Conservation (phyloP, 1,139 yeast species). For the Pneumocystis canis region DNA sequence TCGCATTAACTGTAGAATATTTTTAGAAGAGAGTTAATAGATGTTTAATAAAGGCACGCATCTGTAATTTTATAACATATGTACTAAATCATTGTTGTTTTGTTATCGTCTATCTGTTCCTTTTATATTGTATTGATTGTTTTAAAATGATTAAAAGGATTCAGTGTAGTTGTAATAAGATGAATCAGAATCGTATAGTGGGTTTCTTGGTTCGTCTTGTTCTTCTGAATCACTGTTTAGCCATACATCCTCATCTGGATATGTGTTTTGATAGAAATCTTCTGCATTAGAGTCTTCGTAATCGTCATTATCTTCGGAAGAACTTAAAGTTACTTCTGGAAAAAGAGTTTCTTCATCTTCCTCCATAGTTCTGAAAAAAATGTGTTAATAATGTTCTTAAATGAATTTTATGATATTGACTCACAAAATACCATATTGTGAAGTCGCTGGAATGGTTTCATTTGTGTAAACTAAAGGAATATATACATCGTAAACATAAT, state of each 20-base stretch:
- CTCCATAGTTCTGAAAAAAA: background rate
- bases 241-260: constrained; percentile 70
- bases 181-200: background rate
- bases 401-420: background rate
- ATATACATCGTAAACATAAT: background rate
- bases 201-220: background rate
- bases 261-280: constrained; percentile 80
- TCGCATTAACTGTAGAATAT: too few relatives aligned
- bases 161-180: background rate
- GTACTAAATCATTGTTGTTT: too few relatives aligned
- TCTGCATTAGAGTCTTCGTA: constrained; percentile 84
- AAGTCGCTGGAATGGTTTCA: background rate
- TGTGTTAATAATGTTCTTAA: background rate
- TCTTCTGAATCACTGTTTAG: background rate
- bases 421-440: background rate
- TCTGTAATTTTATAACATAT: too few relatives aligned
- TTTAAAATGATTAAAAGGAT: background rate
- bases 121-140: background rate
- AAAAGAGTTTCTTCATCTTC: background rate
- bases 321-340: background rate
- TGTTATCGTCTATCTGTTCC: too few relatives aligned
- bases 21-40: too few relatives aligned
- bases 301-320: constrained; percentile 22
- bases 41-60: too few relatives aligned
- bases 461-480: background rate